Conservation (phyloP, 1,284 basidiomycete species). For the Ustilago vetiveriae region DNA sequence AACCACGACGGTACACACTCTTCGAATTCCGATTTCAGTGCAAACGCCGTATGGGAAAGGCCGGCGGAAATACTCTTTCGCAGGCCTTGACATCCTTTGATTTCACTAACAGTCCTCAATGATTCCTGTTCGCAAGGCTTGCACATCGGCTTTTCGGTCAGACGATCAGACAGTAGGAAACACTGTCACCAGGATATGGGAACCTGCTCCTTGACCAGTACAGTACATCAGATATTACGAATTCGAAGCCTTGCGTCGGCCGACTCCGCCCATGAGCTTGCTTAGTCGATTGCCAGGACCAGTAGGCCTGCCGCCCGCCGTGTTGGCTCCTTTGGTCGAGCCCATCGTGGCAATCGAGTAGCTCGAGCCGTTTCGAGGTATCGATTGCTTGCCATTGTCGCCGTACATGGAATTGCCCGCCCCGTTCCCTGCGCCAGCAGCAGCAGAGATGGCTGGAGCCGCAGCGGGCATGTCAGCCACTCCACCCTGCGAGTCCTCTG, state of each 20-base stretch:
- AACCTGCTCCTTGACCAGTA: too few species aligned
- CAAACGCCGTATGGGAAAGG: too few species aligned
- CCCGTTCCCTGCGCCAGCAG: neutral
- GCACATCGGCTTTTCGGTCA: too few species aligned
- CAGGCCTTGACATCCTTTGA: too few species aligned
- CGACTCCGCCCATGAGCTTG: constrained; percentile 43
- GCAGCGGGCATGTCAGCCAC: constrained; percentile 31
- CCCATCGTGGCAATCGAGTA: constrained; percentile 18
- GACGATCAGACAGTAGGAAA: too few species aligned
- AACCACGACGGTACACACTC: too few species aligned
- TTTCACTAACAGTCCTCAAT: too few species aligned
- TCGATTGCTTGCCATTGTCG: neutral
- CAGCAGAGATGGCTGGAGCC: constrained; percentile 2
- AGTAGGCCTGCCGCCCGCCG: neutral
- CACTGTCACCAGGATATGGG: too few species aligned
- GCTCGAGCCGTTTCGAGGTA: constrained; percentile 3
- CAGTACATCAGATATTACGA: too few species aligned
- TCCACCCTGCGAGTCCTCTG: constrained; percentile 39
- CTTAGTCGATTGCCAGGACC: constrained; percentile 27
- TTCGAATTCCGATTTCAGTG: too few species aligned
- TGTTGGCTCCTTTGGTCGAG: constrained; percentile 16
- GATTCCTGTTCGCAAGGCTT: too few species aligned
- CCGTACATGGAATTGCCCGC: neutral
- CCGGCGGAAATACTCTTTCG: too few species aligned
- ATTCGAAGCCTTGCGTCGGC: constrained; percentile 24